Percentiles rank a stretch among this genome's conserved stretches.
Conservation (phyloP, 495 filamentous ascomycete species). For the Oidiodendron maius region DNA sequence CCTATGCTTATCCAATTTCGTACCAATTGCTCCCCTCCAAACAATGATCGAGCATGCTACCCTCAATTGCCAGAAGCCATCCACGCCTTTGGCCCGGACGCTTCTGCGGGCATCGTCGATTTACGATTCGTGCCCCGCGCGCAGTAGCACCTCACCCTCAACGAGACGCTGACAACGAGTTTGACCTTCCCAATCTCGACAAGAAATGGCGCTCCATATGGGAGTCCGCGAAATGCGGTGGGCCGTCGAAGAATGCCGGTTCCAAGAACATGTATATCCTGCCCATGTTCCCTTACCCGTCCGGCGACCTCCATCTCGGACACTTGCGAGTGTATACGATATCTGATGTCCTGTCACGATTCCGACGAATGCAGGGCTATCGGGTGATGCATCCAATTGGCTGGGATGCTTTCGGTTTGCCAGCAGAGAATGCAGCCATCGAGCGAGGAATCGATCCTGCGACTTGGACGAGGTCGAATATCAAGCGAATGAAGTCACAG, state of each 20-base stretch:
- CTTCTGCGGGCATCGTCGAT: not conserved
- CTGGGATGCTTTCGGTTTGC: constrained; percentile 89
- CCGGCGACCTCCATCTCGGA: constrained; percentile 82
- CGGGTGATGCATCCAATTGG: constrained; percentile 83
- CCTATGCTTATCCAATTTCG: too few species aligned
- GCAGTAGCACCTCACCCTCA: too few species aligned
- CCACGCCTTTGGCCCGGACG: not conserved
- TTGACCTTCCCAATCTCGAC: constrained; percentile 52
- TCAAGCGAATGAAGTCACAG: constrained; percentile 78
- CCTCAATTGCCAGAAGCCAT: not conserved
- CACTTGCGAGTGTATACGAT: constrained; percentile 89
- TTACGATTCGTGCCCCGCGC: constrained; percentile 4
- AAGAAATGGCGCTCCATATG: constrained; percentile 67
- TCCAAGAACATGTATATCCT: constrained; percentile 62
- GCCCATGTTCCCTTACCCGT: constrained; percentile 93
- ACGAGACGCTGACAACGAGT: constrained; percentile 19
- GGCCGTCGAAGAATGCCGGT: constrained; percentile 4
- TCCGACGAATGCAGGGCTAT: constrained; percentile 67
- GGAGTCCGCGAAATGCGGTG: constrained; percentile 22
- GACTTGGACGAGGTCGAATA: constrained; percentile 74
- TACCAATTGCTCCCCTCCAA: too few species aligned
- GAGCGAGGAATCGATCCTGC: constrained; percentile 74
- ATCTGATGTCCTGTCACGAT: constrained; percentile 76
- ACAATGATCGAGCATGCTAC: not conserved
- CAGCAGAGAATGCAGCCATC: constrained; percentile 91